phyloP scores from a whole-genome alignment of 2,329 filamentous ascomycete genomes.

The Trichoderma cornu-damae region DNA sequence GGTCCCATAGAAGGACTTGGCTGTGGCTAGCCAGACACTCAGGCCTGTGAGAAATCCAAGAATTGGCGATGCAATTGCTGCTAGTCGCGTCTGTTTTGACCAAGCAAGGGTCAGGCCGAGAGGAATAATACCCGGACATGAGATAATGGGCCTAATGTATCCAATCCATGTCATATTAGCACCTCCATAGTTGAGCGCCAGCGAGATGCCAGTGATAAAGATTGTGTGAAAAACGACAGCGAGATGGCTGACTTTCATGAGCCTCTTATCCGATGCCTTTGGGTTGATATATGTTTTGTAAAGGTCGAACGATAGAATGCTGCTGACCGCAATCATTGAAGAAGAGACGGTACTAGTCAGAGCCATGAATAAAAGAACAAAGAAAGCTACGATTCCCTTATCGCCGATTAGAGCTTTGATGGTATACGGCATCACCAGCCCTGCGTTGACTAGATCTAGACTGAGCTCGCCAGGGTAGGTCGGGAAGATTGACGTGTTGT shows the following conservation, averaged over 20 bases:
- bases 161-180: conserved; percentile 17
- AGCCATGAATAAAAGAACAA: conserved; percentile 16
- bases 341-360: conserved; percentile 13
- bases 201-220: conserved; percentile 14
- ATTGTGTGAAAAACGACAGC: conserved; percentile 11
- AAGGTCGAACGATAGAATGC: conserved; percentile 12
- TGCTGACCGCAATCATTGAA: conserved; percentile 17
- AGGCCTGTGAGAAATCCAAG: conserved; percentile 9
- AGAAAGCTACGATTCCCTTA: conserved; percentile 13
- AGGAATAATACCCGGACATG: conserved; percentile 14
- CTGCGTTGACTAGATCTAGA: conserved; percentile 8
- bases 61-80: conserved; percentile 8
- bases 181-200: conserved; percentile 16
- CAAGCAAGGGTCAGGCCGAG: conserved; percentile 10
- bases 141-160: conserved; percentile 17
- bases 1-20: conserved; percentile 6
- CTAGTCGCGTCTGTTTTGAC: conserved; percentile 12
- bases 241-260: conserved; percentile 13
- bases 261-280: conserved; percentile 8
- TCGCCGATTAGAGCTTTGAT: conserved; percentile 15
- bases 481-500: conserved; percentile 13
- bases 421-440: conserved; percentile 13
- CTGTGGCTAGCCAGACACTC: conserved; percentile 12
- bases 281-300: conserved; percentile 17
- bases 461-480: conserved; percentile 12